Conservation (phyloP, 257 asterid species). For the Apocynum venetum region DNA sequence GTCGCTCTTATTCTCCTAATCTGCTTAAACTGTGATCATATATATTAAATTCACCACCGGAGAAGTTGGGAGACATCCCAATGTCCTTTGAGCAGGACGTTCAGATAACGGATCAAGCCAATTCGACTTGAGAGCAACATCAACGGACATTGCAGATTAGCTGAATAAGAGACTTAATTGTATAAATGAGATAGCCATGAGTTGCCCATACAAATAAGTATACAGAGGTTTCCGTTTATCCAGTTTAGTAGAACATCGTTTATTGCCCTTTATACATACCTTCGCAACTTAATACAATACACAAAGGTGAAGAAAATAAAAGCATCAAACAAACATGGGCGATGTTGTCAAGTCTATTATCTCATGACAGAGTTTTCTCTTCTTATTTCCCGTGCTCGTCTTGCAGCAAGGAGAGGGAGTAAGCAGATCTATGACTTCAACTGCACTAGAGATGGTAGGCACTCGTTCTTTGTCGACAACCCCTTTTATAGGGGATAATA, state of each 20-base stretch:
- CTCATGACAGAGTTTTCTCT: constrained; percentile 49
- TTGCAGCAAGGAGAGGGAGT: constrained; percentile 65
- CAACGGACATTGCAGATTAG: neutral
- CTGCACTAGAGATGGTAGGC: constrained; percentile 19
- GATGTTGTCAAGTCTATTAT: constrained; percentile 86
- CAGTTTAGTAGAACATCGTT: too few species aligned
- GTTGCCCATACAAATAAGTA: neutral
- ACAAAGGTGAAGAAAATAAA: constrained; percentile 4
- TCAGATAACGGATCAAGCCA: too few species aligned
- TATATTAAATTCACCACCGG: too few species aligned
- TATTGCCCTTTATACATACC: too few species aligned
- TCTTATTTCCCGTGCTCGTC: constrained; percentile 37
- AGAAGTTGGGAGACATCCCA: too few species aligned
- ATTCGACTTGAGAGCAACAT: too few species aligned
- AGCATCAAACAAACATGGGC: constrained; percentile 39
- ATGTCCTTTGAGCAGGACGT: too few species aligned
- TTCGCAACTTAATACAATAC: neutral
- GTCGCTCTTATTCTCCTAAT: too few species aligned
- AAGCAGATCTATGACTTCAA: constrained; percentile 65
- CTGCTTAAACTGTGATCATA: too few species aligned
- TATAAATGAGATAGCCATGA: neutral
- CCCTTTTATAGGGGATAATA: constrained; percentile 9
- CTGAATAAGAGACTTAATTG: neutral
- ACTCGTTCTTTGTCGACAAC: constrained; percentile 20
- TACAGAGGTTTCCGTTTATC: too few species aligned